Evolutionary conservation across 345 rosid genomes (phyloP).

Genomic region (Noccaea bulbosa): DNA sequence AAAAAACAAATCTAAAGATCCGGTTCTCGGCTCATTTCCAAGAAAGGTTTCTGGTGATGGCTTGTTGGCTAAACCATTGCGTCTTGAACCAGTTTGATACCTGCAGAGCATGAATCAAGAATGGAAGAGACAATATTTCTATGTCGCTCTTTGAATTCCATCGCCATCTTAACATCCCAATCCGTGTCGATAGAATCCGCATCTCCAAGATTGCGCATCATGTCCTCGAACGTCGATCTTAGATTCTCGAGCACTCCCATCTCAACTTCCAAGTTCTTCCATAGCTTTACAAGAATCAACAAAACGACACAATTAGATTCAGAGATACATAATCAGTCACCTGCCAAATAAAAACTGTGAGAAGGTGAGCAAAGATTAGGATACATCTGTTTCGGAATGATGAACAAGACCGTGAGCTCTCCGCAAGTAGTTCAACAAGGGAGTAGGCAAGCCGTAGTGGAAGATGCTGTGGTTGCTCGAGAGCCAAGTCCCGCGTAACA

Average conservation of each 20-base stretch:
- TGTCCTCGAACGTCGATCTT: constrained; percentile 56
- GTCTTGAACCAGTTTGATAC: constrained; percentile 60
- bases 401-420: constrained; percentile 62
- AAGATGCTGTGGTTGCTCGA: constrained; percentile 68
- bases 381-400: constrained; percentile 41
- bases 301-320: neutral
- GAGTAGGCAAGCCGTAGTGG: constrained; percentile 82
- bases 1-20: constrained; percentile 17
- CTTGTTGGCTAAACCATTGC: constrained; percentile 43
- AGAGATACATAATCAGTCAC: too few species aligned
- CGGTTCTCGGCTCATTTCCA: constrained; percentile 13
- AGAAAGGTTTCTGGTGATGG: neutral
- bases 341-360: neutral
- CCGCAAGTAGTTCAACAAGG: constrained; percentile 66
- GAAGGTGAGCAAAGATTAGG: constrained; percentile 14
- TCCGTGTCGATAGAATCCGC: constrained; percentile 42
- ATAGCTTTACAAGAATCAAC: constrained; percentile 47
- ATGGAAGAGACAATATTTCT: constrained; percentile 73
- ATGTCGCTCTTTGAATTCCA: constrained; percentile 60
- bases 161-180: constrained; percentile 74
- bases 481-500: constrained; percentile 95
- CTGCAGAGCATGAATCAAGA: constrained; percentile 65
- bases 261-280: constrained; percentile 60
- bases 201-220: constrained; percentile 70
- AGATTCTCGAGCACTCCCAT: constrained; percentile 68